A percentile compares a stretch with the other conserved stretches of the same genome.
Conservation (phyloP, 83 land plant genomes). For the Larix sibirica region DNA sequence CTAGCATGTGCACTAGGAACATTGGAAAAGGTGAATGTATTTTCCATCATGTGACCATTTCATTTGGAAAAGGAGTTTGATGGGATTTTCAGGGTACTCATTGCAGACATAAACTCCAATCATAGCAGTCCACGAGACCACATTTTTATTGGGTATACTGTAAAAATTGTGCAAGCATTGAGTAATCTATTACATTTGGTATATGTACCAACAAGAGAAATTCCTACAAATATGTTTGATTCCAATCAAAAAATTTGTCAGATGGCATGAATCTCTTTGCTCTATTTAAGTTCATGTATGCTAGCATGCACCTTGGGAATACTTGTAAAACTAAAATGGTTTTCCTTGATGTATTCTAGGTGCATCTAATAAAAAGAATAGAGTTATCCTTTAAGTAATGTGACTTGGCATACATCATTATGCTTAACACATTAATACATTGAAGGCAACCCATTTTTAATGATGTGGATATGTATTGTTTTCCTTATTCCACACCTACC, state of each 20-base stretch:
- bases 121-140: conserved; percentile 24
- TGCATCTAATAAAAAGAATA: neutral
- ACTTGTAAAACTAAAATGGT: neutral
- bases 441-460: neutral
- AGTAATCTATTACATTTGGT: conserved; percentile 16
- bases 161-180: conserved; percentile 15
- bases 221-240: conserved; percentile 11
- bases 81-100: conserved; percentile 12
- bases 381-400: neutral
- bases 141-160: neutral
- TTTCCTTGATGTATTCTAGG: neutral
- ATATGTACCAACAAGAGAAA: conserved; percentile 15
- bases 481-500: neutral
- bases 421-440: neutral
- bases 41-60: conserved; percentile 22
- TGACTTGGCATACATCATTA: neutral
- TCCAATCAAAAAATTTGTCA: neutral
- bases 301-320: neutral
- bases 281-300: conserved; percentile 3
- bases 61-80: conserved; percentile 27
- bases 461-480: neutral
- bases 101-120: conserved; percentile 22
- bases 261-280: conserved; percentile 15
- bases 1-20: conserved; percentile 23
- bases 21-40: conserved; percentile 23